Evolutionary conservation across 2,329 filamentous ascomycete genomes (phyloP).

Genomic region (Tympanopsis confertula): DNA sequence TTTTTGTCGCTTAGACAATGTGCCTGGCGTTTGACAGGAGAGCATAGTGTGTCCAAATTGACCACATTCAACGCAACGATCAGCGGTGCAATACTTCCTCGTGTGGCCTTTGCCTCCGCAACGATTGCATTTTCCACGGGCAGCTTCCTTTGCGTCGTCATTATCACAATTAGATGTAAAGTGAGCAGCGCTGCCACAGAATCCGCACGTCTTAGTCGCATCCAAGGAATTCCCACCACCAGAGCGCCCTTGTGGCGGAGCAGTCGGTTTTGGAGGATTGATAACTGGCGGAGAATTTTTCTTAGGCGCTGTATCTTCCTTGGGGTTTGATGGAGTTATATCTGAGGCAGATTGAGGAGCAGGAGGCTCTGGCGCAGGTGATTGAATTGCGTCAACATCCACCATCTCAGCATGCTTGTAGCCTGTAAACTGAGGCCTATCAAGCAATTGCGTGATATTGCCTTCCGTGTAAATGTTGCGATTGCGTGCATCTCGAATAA

Average conservation of each 20-base stretch:
- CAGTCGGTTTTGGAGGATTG: too few species aligned
- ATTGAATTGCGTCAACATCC: background rate
- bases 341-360: background rate
- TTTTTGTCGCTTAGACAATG: conserved; percentile 22
- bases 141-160: conserved; percentile 20
- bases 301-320: background rate
- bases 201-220: conserved; percentile 23
- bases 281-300: too few species aligned
- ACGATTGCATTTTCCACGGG: conserved; percentile 24
- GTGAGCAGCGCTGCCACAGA: conserved; percentile 31
- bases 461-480: conserved; percentile 69
- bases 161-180: conserved; percentile 31
- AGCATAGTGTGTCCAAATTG: conserved; percentile 23
- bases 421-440: conserved; percentile 21
- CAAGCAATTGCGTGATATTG: conserved; percentile 41
- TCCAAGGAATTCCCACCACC: conserved; percentile 29
- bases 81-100: conserved; percentile 20
- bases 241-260: conserved; percentile 20
- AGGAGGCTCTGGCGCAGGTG: conserved; percentile 1
- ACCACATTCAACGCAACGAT: conserved; percentile 29
- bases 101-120: conserved; percentile 25
- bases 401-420: conserved; percentile 1
- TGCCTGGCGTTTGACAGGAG: conserved; percentile 17
- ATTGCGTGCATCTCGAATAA: conserved; percentile 69
- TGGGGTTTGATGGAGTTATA: background rate